Evolutionary conservation across 1,139 yeast genomes (phyloP).

Genomic region (Yamadazyma jaroonii): DNA sequence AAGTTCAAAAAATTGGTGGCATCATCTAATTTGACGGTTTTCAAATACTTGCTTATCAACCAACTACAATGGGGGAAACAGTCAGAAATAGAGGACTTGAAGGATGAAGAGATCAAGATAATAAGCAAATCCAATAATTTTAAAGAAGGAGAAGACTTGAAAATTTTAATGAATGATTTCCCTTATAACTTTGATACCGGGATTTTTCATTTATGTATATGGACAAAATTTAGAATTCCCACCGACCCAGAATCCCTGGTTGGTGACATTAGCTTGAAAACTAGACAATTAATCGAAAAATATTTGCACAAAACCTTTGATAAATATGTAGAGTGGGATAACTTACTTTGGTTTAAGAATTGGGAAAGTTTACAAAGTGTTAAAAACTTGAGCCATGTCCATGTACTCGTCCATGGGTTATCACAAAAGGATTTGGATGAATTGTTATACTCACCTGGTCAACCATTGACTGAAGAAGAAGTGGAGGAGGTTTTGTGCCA

Average conservation of each 20-base stretch:
- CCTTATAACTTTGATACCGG: conserved; percentile 40
- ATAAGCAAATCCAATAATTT: conserved; percentile 20
- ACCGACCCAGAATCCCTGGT: conserved; percentile 28
- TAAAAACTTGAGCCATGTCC: conserved; percentile 55
- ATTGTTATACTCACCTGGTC: conserved; percentile 21
- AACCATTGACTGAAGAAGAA: conserved; percentile 12
- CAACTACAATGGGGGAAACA: conserved; percentile 36
- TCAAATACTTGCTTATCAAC: conserved; percentile 34
- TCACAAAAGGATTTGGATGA: conserved; percentile 18
- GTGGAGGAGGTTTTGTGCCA: not conserved
- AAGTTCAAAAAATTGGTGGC: conserved; percentile 32
- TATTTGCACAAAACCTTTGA: conserved; percentile 47
- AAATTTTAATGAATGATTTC: conserved; percentile 39
- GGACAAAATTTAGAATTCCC: conserved; percentile 38
- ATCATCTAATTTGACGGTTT: conserved; percentile 24
- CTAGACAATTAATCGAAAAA: conserved; percentile 33
- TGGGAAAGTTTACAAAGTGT: conserved; percentile 63
- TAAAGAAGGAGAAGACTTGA: conserved; percentile 21
- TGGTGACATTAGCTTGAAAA: conserved; percentile 45
- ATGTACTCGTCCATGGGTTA: conserved; percentile 46
- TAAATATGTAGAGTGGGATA: conserved; percentile 29
- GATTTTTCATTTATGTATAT: conserved; percentile 41
- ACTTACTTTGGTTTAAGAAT: conserved; percentile 60
- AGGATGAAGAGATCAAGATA: conserved; percentile 21
- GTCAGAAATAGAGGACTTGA: conserved; percentile 19